Percentiles rank a stretch among this genome's conserved stretches.
These are phyloP conservation scores for Penicillium sp. DNA, from an alignment of 2,329 filamentous ascomycete genomes.

Conservation along the genomic window DNA sequence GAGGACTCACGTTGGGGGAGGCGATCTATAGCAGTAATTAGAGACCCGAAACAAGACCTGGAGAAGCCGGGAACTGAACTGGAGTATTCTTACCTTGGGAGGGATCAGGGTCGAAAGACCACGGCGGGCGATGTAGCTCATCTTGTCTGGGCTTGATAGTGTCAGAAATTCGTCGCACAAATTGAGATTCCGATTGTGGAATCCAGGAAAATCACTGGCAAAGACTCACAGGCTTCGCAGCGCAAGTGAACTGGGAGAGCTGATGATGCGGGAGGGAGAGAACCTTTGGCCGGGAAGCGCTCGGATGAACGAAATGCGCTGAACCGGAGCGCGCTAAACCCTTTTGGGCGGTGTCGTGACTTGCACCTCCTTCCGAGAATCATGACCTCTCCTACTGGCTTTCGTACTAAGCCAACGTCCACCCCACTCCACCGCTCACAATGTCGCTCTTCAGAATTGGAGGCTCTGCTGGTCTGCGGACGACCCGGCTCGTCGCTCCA, in stretches of 20 bases:
- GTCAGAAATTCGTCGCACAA: constrained; percentile 25
- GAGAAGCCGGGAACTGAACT: constrained; percentile 9
- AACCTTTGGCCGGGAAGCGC: constrained; percentile 33
- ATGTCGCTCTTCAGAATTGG: constrained; percentile 64
- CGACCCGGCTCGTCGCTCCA: constrained; percentile 26
- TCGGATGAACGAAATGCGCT: constrained; percentile 34
- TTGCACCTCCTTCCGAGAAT: constrained; percentile 28
- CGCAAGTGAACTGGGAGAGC: constrained; percentile 30
- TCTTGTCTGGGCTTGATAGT: constrained; percentile 50
- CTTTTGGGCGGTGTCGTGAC: constrained; percentile 30
- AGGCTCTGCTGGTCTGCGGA: constrained; percentile 33
- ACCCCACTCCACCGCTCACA: constrained; percentile 25
- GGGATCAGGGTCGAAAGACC: constrained; percentile 97
- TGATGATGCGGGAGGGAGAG: constrained; percentile 32
- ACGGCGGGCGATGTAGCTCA: constrained; percentile 88
- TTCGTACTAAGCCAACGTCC: constrained; percentile 29
- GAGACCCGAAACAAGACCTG: constrained; percentile 24
- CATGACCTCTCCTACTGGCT: constrained; percentile 26
- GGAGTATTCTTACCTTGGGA: constrained; percentile 69
- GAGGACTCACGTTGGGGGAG: constrained; percentile 36
- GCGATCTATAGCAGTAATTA: constrained; percentile 38
- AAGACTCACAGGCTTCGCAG: constrained; percentile 29
- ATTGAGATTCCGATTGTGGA: constrained; percentile 2
- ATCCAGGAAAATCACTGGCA: neutral
- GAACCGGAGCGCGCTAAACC: constrained; percentile 40